These are phyloP conservation scores for Spathaspora girioi DNA, from an alignment of 805 yeast genomes.

Conservation along the genomic window DNA sequence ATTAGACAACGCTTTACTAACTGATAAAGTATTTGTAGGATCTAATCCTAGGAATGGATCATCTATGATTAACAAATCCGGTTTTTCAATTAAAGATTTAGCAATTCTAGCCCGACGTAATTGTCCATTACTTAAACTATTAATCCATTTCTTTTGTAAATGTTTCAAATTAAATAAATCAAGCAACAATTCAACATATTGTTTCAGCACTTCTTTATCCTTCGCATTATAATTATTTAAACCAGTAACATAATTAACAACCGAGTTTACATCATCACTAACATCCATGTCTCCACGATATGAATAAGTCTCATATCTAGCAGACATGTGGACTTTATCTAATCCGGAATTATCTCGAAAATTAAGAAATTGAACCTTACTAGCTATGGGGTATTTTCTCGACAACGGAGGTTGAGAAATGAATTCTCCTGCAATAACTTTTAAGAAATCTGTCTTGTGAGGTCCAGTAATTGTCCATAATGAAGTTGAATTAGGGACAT, in stretches of 20 bases:
- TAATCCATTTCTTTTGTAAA: conserved; percentile 70
- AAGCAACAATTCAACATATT: conserved; percentile 41
- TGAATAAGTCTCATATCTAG: conserved; percentile 77
- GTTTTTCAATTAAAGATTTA: conserved; percentile 59
- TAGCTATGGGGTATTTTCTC: conserved; percentile 45
- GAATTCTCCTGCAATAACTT: conserved; percentile 53
- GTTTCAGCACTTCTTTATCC: conserved; percentile 10
- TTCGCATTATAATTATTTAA: conserved; percentile 47
- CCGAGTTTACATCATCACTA: conserved; percentile 65
- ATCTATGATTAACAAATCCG: conserved; percentile 69
- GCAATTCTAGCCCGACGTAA: conserved; percentile 88
- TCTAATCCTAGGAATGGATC: conserved; percentile 94
- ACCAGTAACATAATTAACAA: conserved; percentile 50
- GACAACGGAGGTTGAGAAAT: conserved; percentile 50
- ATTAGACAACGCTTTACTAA: conserved; percentile 48
- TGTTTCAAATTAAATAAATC: conserved; percentile 51
- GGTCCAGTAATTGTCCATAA: conserved; percentile 38
- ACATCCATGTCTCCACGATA: conserved; percentile 59
- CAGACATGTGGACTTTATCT: conserved; percentile 69
- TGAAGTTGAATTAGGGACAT: conserved; percentile 12
- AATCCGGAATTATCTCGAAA: conserved; percentile 34
- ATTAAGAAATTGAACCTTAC: conserved; percentile 29
- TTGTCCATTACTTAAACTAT: conserved; percentile 91
- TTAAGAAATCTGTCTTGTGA: conserved; percentile 51
- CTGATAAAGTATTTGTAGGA: conserved; percentile 60